Base-by-base conservation (phyloP, 2,329 filamentous ascomycete genomes). In the Knufia petricola region DNA sequence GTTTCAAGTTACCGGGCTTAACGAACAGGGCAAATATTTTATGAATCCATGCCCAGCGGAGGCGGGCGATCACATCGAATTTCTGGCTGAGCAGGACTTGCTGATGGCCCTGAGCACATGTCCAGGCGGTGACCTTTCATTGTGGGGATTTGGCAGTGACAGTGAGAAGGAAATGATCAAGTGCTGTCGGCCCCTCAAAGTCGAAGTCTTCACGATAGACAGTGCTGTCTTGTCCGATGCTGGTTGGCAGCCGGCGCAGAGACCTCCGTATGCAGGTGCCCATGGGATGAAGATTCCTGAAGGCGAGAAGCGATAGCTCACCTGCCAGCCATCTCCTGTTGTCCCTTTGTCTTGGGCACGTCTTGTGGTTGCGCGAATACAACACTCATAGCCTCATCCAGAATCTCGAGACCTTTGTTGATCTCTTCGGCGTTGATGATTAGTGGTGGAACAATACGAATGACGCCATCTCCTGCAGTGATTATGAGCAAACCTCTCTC, bases 401-500 rank as follows among this genome's bases (percentile, higher is more conserved):
- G 64, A 46, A 95, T 88, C 36, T 71, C 69, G 65, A 95, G 69
- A 0, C 87, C 88, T 55, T 84, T 74, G 57, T 81, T 73, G 56
- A 96, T 92, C 74, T 95, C 85, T 21, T 77, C 78, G 58, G 87
- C 81, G 1, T 79, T 84, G 50, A 98, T 85, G 4, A 82, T 81
- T 61, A 98, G 69, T 52, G 87, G 85, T 26, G 92, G 92, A 49
- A 96, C 88, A 60, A 98, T 95, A 41, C 92, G 76, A 58, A 98
- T 69, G 7, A 89, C 95, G 63, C 96, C 95, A 24, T 82, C 88
- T 1, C 92, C 92, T 23, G 87, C 90, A 1, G 88, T 95, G 61
- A 98, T 95, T 51, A 98, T 74, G 51, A 98, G 66, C 60, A 98
- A 66, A 0, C 92, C 92, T 51, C 87, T 76, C 71, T 96, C 87